Percentiles rank a stretch among this genome's conserved stretches.
phyloP scores from a whole-genome alignment of 495 filamentous ascomycete species.

The Xylaria cubensis region DNA sequence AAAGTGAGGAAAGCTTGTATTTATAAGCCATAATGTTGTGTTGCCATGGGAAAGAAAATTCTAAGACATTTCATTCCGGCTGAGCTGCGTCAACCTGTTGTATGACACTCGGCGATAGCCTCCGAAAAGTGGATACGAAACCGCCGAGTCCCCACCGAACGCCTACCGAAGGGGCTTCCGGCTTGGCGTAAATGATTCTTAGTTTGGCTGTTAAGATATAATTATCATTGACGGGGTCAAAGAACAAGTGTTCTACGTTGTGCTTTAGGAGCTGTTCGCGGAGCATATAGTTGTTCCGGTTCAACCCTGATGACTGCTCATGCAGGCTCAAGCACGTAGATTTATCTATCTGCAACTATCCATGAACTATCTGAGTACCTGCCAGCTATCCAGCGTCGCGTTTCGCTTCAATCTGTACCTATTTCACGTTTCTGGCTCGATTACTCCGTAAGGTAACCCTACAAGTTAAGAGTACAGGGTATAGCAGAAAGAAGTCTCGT shows the following conservation, averaged over 20 bases:
- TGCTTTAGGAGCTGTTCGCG: not conserved
- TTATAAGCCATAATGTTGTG: not conserved
- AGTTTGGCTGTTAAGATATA: not conserved
- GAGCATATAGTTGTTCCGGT: not conserved
- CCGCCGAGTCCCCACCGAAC: constrained; percentile 27
- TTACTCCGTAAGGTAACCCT: not conserved
- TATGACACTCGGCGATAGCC: constrained; percentile 14
- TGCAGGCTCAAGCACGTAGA: not conserved
- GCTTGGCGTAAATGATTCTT: not conserved
- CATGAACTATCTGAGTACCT: not conserved
- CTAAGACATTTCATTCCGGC: not conserved
- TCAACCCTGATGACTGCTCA: not conserved
- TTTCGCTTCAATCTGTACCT: not conserved
- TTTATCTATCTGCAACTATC: not conserved
- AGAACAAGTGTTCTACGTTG: not conserved
- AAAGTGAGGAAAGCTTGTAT: not conserved
- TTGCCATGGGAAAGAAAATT: not conserved
- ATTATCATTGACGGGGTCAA: not conserved
- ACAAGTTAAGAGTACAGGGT: too few relatives aligned
- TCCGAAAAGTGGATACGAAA: constrained; percentile 23
- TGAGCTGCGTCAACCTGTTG: not conserved
- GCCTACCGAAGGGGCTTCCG: constrained; percentile 17
- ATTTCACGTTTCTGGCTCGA: not conserved
- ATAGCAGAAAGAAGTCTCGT: not conserved
- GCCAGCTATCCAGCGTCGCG: not conserved